Percentiles rank a stretch among this genome's conserved stretches.
These are phyloP conservation scores for Elsinoe fawcettii DNA, from an alignment of 2,329 filamentous ascomycete species.

Conservation along the genomic window DNA sequence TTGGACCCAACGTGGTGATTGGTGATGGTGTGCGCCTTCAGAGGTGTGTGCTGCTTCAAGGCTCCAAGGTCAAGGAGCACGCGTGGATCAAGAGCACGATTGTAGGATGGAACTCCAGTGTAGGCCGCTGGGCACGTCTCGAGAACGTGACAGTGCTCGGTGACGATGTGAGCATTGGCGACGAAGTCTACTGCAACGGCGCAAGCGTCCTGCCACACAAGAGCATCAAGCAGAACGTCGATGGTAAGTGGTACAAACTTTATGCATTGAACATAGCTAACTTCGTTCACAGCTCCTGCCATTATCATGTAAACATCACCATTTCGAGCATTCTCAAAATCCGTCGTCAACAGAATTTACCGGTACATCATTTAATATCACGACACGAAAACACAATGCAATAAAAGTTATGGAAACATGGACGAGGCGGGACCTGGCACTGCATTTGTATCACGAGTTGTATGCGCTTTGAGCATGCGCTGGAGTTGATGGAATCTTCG, in stretches of 20 bases:
- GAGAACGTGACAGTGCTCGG: slow-evolving; percentile 98
- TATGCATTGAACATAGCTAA: slow-evolving; percentile 17
- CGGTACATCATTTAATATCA: slow-evolving; percentile 14
- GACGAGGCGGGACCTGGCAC: not conserved
- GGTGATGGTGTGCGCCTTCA: slow-evolving; percentile 92
- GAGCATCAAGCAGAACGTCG: slow-evolving; percentile 97
- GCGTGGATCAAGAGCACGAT: slow-evolving; percentile 99
- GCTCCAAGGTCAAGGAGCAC: slow-evolving; percentile 95
- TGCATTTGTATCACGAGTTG: not conserved
- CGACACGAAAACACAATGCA: slow-evolving; percentile 1
- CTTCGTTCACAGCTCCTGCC: slow-evolving; percentile 20
- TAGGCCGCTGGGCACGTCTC: slow-evolving; percentile 89
- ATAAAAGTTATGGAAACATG: slow-evolving; percentile 7
- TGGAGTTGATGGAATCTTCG: slow-evolving; percentile 1
- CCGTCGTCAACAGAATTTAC: not conserved
- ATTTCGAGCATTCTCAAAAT: not conserved
- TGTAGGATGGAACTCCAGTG: slow-evolving; percentile 94
- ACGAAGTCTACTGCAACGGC: slow-evolving; percentile 98
- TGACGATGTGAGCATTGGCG: slow-evolving; percentile 94
- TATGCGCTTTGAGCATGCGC: slow-evolving; percentile 8
- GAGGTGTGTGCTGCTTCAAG: slow-evolving; percentile 79
- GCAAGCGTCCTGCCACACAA: slow-evolving; percentile 86
- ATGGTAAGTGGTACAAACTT: slow-evolving; percentile 46
- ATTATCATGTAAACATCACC: slow-evolving; percentile 26
- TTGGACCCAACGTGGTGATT: slow-evolving; percentile 84